Evolutionary conservation across 768 basidiomycete species (phyloP).

Genomic region (Leccinum broughii): DNA sequence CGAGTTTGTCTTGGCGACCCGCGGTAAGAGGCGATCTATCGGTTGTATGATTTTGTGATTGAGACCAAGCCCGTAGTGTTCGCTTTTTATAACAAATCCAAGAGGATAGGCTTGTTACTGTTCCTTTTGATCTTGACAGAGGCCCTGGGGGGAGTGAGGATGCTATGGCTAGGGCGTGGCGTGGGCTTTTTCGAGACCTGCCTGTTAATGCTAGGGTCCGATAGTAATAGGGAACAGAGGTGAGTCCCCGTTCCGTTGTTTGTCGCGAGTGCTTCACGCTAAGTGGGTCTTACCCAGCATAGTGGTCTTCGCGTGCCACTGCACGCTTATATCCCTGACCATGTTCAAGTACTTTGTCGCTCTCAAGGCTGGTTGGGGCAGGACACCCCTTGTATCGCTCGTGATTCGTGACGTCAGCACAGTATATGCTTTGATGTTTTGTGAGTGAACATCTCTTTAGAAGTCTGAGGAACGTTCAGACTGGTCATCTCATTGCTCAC

Average conservation of each 20-base stretch:
- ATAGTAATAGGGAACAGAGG: neutral
- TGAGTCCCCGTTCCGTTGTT: neutral
- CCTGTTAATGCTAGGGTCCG: neutral
- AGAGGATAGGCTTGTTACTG: constrained; percentile 10
- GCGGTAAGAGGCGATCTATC: constrained; percentile 6
- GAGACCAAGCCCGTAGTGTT: constrained; percentile 12
- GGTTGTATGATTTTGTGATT: neutral
- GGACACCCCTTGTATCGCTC: constrained; percentile 22
- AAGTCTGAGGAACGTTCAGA: neutral
- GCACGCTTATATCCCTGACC: constrained; percentile 16
- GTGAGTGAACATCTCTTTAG: constrained; percentile 11
- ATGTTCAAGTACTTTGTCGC: constrained; percentile 20
- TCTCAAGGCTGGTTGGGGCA: constrained; percentile 18
- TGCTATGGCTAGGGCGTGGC: neutral
- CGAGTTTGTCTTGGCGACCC: constrained; percentile 19
- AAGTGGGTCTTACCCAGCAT: neutral
- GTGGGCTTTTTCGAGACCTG: neutral
- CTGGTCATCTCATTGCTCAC: neutral
- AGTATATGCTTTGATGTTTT: constrained; percentile 5
- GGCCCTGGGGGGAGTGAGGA: neutral
- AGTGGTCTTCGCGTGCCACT: constrained; percentile 8
- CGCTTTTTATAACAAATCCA: constrained; percentile 23
- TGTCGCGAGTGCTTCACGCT: neutral
- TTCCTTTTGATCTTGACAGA: constrained; percentile 2
- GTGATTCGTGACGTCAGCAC: constrained; percentile 19